phyloP scores from a whole-genome alignment of 2,329 filamentous ascomycete species.

The Talaromyces sp. region DNA sequence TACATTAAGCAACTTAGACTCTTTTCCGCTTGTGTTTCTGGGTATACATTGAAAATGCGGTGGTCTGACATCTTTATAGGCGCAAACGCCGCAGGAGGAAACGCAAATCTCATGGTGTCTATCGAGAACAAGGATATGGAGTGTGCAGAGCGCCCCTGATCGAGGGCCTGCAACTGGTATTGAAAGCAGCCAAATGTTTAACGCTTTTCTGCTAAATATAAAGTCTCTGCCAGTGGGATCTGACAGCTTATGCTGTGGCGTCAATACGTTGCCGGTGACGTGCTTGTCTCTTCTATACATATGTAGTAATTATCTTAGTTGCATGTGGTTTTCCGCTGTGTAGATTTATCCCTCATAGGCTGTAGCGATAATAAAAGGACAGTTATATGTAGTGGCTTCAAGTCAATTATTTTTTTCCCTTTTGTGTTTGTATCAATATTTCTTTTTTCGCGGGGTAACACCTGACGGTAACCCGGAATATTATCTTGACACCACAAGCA shows the following conservation, averaged over 20 bases:
- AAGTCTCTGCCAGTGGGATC: background rate
- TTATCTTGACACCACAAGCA: background rate
- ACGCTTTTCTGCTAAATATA: too few species aligned
- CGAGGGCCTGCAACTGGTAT: too few species aligned
- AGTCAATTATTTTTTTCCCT: background rate
- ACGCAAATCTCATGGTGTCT: too few species aligned
- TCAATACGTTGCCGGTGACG: constrained; percentile 11
- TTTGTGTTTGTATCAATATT: background rate
- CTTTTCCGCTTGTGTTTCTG: too few species aligned
- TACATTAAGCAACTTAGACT: too few species aligned
- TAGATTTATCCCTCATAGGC: background rate
- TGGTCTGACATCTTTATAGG: too few species aligned
- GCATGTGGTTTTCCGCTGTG: background rate
- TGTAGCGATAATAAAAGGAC: background rate
- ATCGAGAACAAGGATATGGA: too few species aligned
- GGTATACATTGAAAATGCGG: too few species aligned
- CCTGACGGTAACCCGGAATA: background rate
- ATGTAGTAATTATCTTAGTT: background rate
- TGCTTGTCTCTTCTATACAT: constrained; percentile 4
- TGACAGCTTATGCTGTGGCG: background rate
- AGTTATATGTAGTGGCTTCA: background rate
- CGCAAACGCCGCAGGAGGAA: too few species aligned
- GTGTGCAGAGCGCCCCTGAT: too few species aligned
- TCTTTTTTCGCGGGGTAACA: background rate
- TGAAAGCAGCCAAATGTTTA: too few species aligned